Evolutionary conservation across 169 alveolate species (phyloP).

Genomic region (Cryptosporidium bovis): DNA sequence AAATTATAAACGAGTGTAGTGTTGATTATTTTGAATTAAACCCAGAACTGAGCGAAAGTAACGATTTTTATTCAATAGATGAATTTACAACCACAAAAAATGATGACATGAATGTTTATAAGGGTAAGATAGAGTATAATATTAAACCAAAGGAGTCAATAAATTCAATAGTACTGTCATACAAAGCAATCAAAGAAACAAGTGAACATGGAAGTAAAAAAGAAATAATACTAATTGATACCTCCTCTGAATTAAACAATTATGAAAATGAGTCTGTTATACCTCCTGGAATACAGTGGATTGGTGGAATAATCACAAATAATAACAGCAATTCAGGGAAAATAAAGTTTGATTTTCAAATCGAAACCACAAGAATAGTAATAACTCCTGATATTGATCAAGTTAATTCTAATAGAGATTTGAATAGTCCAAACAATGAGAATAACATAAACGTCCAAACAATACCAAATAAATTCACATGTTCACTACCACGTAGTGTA

Average conservation of each 20-base stretch:
- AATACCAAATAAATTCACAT: slow-evolving; percentile 11
- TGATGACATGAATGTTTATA: background rate
- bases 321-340: background rate
- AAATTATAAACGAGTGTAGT: slow-evolving; percentile 13
- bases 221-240: slow-evolving; percentile 19
- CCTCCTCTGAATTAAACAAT: slow-evolving; percentile 20
- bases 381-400: slow-evolving; percentile 13
- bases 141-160: slow-evolving; percentile 22
- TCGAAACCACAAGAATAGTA: slow-evolving; percentile 53
- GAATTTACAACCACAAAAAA: too few species aligned
- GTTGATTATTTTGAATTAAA: slow-evolving; percentile 13
- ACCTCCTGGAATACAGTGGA: slow-evolving; percentile 57
- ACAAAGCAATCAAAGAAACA: slow-evolving; percentile 29
- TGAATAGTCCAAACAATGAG: background rate
- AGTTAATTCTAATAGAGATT: background rate
- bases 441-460: background rate
- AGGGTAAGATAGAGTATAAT: slow-evolving; percentile 26
- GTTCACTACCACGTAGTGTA: slow-evolving; percentile 59
- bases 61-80: background rate
- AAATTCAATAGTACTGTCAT: slow-evolving; percentile 32
- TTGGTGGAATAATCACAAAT: slow-evolving; percentile 30
- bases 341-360: slow-evolving; percentile 37
- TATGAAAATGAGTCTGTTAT: slow-evolving; percentile 22
- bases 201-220: background rate
- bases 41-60: background rate